A percentile compares a stretch with the other conserved stretches of the same genome.
phyloP scores from a whole-genome alignment of 108 stramenopile species.

The Craspedostauros australis region DNA sequence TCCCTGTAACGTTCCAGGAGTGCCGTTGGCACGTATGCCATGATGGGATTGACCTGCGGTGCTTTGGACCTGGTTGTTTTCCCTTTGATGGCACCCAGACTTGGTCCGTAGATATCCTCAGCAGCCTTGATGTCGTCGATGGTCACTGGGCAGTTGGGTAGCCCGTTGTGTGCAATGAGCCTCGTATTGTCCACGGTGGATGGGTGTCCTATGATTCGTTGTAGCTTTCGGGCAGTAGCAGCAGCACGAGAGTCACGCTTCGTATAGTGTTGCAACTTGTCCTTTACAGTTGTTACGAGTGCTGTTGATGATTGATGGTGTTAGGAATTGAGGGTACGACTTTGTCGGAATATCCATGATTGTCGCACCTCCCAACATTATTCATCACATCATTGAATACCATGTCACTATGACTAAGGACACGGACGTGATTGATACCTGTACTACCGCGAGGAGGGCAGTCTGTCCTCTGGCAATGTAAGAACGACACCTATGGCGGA shows the following conservation, averaged over 20 bases:
- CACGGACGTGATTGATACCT: too few relatives aligned
- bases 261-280: neutral
- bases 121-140: constrained; percentile 1
- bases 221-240: neutral
- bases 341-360: too few relatives aligned
- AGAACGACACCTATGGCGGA: too few relatives aligned
- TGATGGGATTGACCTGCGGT: neutral
- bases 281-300: constrained; percentile 4
- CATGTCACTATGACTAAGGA: too few relatives aligned
- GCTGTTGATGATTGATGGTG: too few relatives aligned
- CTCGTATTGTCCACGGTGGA: neutral
- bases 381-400: too few relatives aligned
- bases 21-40: constrained; percentile 16
- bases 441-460: too few relatives aligned
- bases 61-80: neutral
- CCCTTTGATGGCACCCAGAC: constrained; percentile 17
- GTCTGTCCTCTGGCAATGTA: too few relatives aligned
- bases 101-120: constrained; percentile 18
- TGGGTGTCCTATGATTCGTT: constrained; percentile 6
- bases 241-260: constrained; percentile 4
- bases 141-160: constrained; percentile 26
- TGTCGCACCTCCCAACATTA: too few relatives aligned
- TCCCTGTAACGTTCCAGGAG: constrained; percentile 14
- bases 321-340: too few relatives aligned
- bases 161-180: constrained; percentile 21